A percentile compares a stretch with the other conserved stretches of the same genome.
Conservation (phyloP, 345 rosid species). For the Cardamine resedifolia region DNA sequence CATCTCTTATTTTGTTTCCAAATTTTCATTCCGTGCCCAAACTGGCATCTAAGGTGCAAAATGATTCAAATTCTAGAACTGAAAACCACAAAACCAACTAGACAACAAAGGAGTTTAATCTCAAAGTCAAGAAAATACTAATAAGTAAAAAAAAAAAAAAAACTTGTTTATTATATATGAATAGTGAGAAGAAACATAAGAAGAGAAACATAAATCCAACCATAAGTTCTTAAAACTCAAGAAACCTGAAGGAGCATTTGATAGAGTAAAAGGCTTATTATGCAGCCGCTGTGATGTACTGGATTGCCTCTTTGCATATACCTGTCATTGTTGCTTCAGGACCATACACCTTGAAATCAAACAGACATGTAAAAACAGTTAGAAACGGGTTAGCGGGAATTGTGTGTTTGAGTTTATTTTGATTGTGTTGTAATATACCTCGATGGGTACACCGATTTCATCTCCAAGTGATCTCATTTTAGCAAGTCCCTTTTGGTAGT, state of each 20-base stretch:
- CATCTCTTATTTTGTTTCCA: too few relatives aligned
- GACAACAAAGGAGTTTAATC: background rate
- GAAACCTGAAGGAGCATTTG: background rate
- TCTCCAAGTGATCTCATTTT: slow-evolving; percentile 86
- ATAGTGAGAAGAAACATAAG: slow-evolving; percentile 1
- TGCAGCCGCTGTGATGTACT: slow-evolving; percentile 70
- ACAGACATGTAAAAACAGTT: background rate
- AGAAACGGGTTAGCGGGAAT: background rate
- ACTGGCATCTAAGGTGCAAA: too few relatives aligned
- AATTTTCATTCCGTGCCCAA: too few relatives aligned
- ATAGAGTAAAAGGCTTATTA: slow-evolving; percentile 35
- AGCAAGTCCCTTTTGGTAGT: slow-evolving; percentile 92
- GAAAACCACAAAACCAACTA: too few relatives aligned
- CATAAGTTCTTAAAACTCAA: slow-evolving; percentile 4
- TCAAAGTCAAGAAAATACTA: background rate
- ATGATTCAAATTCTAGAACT: too few relatives aligned
- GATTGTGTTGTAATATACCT: slow-evolving; percentile 46
- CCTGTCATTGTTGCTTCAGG: slow-evolving; percentile 98
- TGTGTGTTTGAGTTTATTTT: background rate
- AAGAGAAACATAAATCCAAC: slow-evolving; percentile 13
- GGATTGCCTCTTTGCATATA: slow-evolving; percentile 90
- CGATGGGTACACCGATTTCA: slow-evolving; percentile 91
- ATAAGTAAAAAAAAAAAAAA: background rate
- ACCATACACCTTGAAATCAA: slow-evolving; percentile 65
- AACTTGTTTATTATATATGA: background rate